A percentile compares a stretch with the other conserved stretches of the same genome.
phyloP scores from a whole-genome alignment of 495 filamentous ascomycete species.

The Xylaria longipes region DNA sequence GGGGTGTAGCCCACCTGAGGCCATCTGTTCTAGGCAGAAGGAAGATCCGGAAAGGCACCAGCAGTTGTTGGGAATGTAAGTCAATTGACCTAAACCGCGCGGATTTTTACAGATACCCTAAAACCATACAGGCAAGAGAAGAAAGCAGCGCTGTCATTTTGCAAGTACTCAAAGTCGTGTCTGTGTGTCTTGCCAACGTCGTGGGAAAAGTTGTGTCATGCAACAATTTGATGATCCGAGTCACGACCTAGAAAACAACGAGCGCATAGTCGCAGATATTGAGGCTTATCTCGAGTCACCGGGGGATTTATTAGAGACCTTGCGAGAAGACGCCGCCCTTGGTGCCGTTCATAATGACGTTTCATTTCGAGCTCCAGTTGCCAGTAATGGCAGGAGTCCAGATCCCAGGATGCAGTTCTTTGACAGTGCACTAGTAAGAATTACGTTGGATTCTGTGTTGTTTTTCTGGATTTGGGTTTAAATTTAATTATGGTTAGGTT shows the following conservation, averaged over 20 bases:
- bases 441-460: background rate
- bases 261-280: background rate
- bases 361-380: background rate
- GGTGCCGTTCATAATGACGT: background rate
- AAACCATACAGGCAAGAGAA: slow-evolving; percentile 1
- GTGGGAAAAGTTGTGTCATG: slow-evolving; percentile 7
- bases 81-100: background rate
- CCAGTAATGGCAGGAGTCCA: background rate
- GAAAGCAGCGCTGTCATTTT: slow-evolving; percentile 16
- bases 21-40: background rate
- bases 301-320: background rate
- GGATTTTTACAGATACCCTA: background rate
- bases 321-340: background rate
- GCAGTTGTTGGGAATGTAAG: slow-evolving; percentile 19
- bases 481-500: background rate
- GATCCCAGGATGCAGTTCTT: slow-evolving; percentile 7
- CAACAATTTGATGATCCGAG: slow-evolving; percentile 12
- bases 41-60: slow-evolving; percentile 20
- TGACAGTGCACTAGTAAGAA: slow-evolving; percentile 8
- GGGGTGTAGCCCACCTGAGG: background rate
- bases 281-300: background rate
- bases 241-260: background rate
- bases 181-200: slow-evolving; percentile 12
- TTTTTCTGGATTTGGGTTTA: background rate
- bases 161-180: background rate